A percentile compares a stretch with the other conserved stretches of the same genome.
Conservation (phyloP, 1,139 yeast genomes). For the Torulaspora pretoriensis region DNA sequence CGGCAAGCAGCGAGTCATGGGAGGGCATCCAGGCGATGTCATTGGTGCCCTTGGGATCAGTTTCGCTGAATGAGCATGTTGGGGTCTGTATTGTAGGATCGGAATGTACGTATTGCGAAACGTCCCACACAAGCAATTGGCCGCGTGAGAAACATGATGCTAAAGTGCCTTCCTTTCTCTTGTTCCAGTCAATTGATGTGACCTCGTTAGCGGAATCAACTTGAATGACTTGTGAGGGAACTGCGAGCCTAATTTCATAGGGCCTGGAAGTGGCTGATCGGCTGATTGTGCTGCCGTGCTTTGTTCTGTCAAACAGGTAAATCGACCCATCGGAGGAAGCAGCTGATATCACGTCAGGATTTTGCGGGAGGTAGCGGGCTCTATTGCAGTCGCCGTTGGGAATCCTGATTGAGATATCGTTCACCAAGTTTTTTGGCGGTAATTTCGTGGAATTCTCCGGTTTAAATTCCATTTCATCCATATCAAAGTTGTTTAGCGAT, state of each 20-base stretch:
- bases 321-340: constrained; percentile 74
- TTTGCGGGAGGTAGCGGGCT: constrained; percentile 75
- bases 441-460: constrained; percentile 31
- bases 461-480: constrained; percentile 37
- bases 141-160: constrained; percentile 59
- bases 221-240: constrained; percentile 10
- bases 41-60: constrained; percentile 47
- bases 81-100: constrained; percentile 23
- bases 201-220: constrained; percentile 23
- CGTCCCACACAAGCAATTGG: constrained; percentile 53
- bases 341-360: constrained; percentile 66
- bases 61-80: constrained; percentile 5
- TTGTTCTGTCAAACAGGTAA: constrained; percentile 58
- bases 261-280: constrained; percentile 10
- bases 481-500: constrained; percentile 36
- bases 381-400: constrained; percentile 56
- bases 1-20: constrained; percentile 54
- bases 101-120: constrained; percentile 33
- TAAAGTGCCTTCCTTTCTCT: constrained; percentile 46
- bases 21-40: constrained; percentile 57
- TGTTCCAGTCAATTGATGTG: constrained; percentile 48
- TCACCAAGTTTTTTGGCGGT: constrained; percentile 32
- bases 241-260: constrained; percentile 19
- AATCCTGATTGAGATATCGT: constrained; percentile 30
- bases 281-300: constrained; percentile 33